phyloP scores from a whole-genome alignment of 331 rosid species.

The Ulmus americana region DNA sequence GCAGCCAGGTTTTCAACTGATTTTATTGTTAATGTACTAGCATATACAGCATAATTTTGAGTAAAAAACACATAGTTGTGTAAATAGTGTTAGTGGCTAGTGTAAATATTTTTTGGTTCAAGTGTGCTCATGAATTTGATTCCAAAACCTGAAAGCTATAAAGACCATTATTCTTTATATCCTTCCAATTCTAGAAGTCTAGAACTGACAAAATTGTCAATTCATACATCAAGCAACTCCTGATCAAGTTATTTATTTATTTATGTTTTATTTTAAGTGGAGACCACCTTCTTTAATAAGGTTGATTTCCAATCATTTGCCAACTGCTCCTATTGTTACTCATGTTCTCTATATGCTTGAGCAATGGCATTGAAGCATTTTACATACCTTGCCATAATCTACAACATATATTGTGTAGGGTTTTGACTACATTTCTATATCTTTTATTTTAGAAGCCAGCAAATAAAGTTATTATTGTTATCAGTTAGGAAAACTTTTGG shows the following conservation, averaged over 20 bases:
- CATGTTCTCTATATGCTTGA: not conserved
- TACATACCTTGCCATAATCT: not conserved
- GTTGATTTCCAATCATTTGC: not conserved
- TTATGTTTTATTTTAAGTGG: too few species aligned
- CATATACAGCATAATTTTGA: not conserved
- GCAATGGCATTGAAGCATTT: not conserved
- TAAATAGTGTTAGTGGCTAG: not conserved
- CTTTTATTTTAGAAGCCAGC: not conserved
- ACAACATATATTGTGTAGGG: not conserved
- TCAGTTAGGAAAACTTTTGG: not conserved
- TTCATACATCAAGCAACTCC: too few species aligned
- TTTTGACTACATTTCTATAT: not conserved
- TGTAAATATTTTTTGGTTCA: constrained; percentile 3
- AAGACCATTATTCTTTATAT: too few species aligned
- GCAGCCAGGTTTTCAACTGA: not conserved
- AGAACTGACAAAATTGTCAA: too few species aligned
- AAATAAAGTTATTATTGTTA: not conserved
- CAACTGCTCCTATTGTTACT: not conserved
- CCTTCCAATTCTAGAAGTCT: too few species aligned
- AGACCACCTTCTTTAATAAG: too few species aligned
- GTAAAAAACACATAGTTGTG: too few species aligned
- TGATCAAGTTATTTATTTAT: too few species aligned
- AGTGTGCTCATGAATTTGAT: not conserved
- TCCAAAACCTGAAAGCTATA: not conserved
- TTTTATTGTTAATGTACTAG: not conserved